These are phyloP conservation scores for Colletotrichum spaethianum DNA, from an alignment of 2,329 filamentous ascomycete genomes.

Conservation along the genomic window DNA sequence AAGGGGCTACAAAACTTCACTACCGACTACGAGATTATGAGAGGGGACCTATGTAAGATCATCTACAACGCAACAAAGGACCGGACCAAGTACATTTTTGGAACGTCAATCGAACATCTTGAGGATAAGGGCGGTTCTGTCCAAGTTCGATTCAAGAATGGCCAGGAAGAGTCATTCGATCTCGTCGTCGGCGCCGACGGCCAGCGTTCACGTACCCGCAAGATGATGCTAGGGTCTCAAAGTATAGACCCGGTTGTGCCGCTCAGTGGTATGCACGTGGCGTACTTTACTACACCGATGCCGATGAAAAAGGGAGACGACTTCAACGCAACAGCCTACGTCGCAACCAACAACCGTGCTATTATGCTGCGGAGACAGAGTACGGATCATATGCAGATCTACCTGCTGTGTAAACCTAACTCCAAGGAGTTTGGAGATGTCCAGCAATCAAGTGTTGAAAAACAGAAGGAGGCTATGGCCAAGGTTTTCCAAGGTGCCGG, in stretches of 20 bases:
- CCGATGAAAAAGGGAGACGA: conserved; percentile 49
- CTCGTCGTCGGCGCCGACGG: conserved; percentile 70
- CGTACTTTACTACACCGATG: conserved; percentile 45
- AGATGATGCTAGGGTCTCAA: conserved; percentile 50
- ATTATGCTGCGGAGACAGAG: conserved; percentile 59
- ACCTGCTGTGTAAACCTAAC: conserved; percentile 50
- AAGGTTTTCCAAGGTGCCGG: conserved; percentile 59
- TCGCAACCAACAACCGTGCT: conserved; percentile 51
- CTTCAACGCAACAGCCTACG: conserved; percentile 55
- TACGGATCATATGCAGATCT: conserved; percentile 54
- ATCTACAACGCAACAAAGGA: conserved; percentile 54
- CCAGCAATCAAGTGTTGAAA: conserved; percentile 50
- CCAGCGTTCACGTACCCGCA: conserved; percentile 61
- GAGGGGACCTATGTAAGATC: conserved; percentile 63
- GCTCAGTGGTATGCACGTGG: conserved; percentile 45
- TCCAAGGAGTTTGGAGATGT: conserved; percentile 47
- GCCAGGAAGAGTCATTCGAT: conserved; percentile 60
- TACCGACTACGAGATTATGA: conserved; percentile 68
- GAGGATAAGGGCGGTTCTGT: conserved; percentile 43
- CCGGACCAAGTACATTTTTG: conserved; percentile 48
- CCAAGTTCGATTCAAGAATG: conserved; percentile 56
- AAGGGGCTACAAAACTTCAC: conserved; percentile 56
- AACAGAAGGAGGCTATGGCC: conserved; percentile 56
- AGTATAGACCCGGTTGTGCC: conserved; percentile 41
- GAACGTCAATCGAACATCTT: conserved; percentile 48